Evolutionary conservation across 129 eudicot species (phyloP).

Genomic region (Dittrichia graveolens): DNA sequence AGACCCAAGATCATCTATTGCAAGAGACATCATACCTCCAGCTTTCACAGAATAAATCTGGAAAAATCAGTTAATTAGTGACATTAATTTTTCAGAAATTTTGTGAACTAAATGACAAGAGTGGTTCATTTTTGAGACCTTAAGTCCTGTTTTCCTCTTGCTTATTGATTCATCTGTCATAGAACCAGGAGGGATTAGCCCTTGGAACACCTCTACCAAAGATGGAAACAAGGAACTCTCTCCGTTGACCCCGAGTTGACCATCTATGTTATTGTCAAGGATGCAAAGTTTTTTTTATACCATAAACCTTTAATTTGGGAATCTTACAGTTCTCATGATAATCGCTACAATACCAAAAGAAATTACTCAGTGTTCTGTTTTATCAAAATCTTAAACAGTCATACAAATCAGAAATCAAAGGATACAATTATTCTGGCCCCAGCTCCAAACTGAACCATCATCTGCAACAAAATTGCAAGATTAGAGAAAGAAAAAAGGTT

Average conservation of each 20-base stretch:
- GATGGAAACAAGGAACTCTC: constrained; percentile 63
- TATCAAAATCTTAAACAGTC: not conserved
- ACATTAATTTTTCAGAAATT: not conserved
- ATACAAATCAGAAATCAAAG: constrained; percentile 29
- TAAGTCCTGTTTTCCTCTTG: constrained; percentile 43
- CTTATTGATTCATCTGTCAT: constrained; percentile 36
- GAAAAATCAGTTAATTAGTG: constrained; percentile 9
- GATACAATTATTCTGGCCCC: constrained; percentile 95
- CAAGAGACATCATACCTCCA: constrained; percentile 98
- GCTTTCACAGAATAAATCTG: constrained; percentile 79
- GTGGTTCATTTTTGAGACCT: constrained; percentile 43
- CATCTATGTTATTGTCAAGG: constrained; percentile 69
- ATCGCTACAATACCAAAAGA: too few relatives aligned
- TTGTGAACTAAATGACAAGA: not conserved
- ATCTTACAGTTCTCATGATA: not conserved
- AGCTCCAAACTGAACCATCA: constrained; percentile 92
- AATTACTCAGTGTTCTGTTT: not conserved
- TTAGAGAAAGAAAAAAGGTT: constrained; percentile 6
- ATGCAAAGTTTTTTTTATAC: constrained; percentile 4
- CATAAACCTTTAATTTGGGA: not conserved
- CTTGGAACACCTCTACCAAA: constrained; percentile 58
- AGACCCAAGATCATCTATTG: constrained; percentile 71
- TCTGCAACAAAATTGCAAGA: constrained; percentile 52
- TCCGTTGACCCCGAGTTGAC: constrained; percentile 75
- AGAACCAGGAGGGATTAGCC: constrained; percentile 31